Evolutionary conservation across 176 grass and related monocot genomes (phyloP), one percentile per base, ranked within the genome.

Genomic region (Phyllostachys edulis): DNA sequence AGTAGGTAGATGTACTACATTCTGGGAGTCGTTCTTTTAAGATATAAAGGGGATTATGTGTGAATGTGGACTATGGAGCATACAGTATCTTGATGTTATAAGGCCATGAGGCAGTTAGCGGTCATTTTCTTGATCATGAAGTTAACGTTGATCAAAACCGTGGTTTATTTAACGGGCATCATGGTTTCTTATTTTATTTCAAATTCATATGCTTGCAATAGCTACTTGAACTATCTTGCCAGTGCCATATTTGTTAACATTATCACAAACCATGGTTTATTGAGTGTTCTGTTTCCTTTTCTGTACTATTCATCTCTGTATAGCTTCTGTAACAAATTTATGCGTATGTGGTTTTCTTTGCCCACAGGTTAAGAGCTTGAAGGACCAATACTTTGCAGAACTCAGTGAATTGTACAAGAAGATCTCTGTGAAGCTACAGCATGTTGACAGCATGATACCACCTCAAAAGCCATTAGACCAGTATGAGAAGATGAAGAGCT

Each of bases 361-460:
- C 26, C 67, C 34, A 85, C 85, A 98, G 96, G 67, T 98, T 40
- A 98, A 93, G 84, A 85, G 10, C 63, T 80, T 95, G 54, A 98
- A 93, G 66, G 93, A 95, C 11, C 67, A 87, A n/a, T 89, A 95
- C 82, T 95, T 80, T 68, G 49, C 24, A 11, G 91, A 95, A 66
- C 77, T 98, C 8, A 80, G 4, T 88, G 96, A 95, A 16, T 70
- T 98, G 26, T 84, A 90, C 75, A 86, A 87, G 79, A 91, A 83
- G 87, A 71, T 95, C 84, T 84, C 63, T 78, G 5, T 87, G 14
- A 98, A 95, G 85, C 63, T 98, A 63, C 91, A 88, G 67, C 89
- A 93, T 68, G 41, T 92, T 73, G 92, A 98, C 66, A 85, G 6
- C 73, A 51, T 85, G 13, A 64, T 88, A 34, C 82, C 78, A 71